Evolutionary conservation across 2,329 filamentous ascomycete species (phyloP).

Genomic region (Arthrobotrys iridis): DNA sequence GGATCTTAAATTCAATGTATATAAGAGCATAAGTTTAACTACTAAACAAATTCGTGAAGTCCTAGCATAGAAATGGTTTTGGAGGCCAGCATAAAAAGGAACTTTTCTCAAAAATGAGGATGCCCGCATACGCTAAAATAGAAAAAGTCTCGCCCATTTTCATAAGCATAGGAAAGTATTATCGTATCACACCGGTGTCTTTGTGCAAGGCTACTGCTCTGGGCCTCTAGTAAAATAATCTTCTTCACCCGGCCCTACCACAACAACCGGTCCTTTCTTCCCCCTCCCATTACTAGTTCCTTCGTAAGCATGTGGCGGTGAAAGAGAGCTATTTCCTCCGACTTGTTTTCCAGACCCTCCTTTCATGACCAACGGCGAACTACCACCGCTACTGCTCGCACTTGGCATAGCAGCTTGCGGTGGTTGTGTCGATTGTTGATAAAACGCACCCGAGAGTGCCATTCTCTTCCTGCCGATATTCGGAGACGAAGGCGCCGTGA

Average conservation of each 20-base stretch:
- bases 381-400: neutral
- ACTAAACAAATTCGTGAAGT: too few relatives aligned
- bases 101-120: too few relatives aligned
- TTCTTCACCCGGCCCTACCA: constrained; percentile 18
- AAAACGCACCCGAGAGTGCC: constrained; percentile 5
- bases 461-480: constrained; percentile 48
- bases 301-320: constrained; percentile 21
- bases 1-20: too few relatives aligned
- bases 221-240: constrained; percentile 37
- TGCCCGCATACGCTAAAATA: too few relatives aligned
- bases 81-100: too few relatives aligned
- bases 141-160: too few relatives aligned
- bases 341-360: neutral
- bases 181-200: too few relatives aligned
- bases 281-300: neutral
- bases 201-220: too few relatives aligned
- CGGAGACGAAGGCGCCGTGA: constrained; percentile 45
- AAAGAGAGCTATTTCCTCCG: neutral
- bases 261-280: constrained; percentile 28
- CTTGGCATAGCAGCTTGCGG: neutral
- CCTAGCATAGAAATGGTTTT: too few relatives aligned
- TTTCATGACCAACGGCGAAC: constrained; percentile 37
- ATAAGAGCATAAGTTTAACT: too few relatives aligned
- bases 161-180: too few relatives aligned
- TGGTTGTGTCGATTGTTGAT: neutral